Conservation (phyloP, 139 green algal genomes). For the Mesostigma viride region DNA sequence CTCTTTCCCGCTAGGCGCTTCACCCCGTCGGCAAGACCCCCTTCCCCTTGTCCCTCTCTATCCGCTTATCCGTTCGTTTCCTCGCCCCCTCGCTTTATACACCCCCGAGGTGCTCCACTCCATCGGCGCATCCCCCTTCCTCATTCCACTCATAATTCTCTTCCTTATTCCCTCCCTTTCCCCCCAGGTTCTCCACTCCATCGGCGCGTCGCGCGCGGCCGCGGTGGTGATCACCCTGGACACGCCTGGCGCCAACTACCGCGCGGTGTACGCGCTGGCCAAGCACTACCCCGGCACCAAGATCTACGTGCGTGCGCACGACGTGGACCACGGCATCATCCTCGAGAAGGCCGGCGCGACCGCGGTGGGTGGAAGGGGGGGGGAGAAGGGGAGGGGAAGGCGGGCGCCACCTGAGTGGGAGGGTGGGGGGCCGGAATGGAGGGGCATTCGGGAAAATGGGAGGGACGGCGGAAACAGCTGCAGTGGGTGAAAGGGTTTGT, state of each 20-base stretch:
- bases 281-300: constrained; percentile 54
- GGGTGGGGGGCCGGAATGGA: no score
- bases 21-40: not conserved
- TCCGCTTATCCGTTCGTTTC: constrained; percentile 4
- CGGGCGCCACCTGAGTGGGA: no score
- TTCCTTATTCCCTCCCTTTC: not conserved
- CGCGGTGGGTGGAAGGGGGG: constrained; percentile 50
- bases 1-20: not conserved
- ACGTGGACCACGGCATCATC: constrained; percentile 83
- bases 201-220: constrained; percentile 61
- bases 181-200: constrained; percentile 54
- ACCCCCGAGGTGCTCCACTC: not conserved
- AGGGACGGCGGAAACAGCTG: no score
- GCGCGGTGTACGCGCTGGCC: constrained; percentile 77
- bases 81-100: not conserved
- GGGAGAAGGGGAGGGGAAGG: no score
- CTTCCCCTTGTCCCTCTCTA: not conserved
- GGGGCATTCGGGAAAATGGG: no score
- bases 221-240: constrained; percentile 89
- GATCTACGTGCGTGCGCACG: constrained; percentile 91
- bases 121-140: not conserved
- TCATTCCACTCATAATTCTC: not conserved
- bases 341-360: constrained; percentile 91
- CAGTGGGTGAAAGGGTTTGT: no score
- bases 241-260: constrained; percentile 51